Base-by-base conservation (phyloP, 805 yeast species). In the Sugiyamaella americana region DNA sequence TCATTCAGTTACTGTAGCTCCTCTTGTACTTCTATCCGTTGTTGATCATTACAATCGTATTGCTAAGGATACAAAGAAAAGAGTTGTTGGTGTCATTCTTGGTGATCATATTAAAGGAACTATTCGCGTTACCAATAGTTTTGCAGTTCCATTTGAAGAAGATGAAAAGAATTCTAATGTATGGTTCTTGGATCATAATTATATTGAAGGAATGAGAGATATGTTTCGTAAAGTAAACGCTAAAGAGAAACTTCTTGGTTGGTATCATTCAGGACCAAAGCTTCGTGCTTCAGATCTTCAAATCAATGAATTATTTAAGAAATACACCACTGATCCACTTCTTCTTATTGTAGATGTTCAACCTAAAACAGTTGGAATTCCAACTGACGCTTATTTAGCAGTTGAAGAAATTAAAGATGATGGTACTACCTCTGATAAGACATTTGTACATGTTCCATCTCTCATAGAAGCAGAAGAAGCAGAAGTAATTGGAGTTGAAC, bases 201-300 rank as follows among this genome's bases (percentile, higher is more conserved):
- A 82, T 65, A 87, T 93, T 50, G 98, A 91, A 62, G 79, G 85
- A 46, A 93, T 93, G 99, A 83, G 88, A 54, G 96, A 88, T 56
- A 93, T 93, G 99, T 91, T 88, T 70, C 87, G 86, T 64, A 93
- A 94, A 66, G 89, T 93, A 64, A 94, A 89, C 69, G 99, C 99
- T 17, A 89, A 87, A 68, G 99, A 93, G 66, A 86, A 80, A 63
- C 74, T 93, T 41, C 81, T 93, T 62, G 99, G 99, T n/a, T 93
- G 99, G 99, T 93, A 93, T 64, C 99, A 93, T 66, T 83, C 96
- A 5, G 99, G 98, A 3, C 97, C 98, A 17, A 88, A 88, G 64
- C 75, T 94, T 54, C 81, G 79, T 58, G 76, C 89, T 1, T 82
- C 94, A 13, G 99, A 93, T 63, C 72, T 93, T 53, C 86, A 84